These are phyloP conservation scores for Ploettnerulaceae sp. DNA, from an alignment of 2,329 filamentous ascomycete genomes.

Conservation along the genomic window DNA sequence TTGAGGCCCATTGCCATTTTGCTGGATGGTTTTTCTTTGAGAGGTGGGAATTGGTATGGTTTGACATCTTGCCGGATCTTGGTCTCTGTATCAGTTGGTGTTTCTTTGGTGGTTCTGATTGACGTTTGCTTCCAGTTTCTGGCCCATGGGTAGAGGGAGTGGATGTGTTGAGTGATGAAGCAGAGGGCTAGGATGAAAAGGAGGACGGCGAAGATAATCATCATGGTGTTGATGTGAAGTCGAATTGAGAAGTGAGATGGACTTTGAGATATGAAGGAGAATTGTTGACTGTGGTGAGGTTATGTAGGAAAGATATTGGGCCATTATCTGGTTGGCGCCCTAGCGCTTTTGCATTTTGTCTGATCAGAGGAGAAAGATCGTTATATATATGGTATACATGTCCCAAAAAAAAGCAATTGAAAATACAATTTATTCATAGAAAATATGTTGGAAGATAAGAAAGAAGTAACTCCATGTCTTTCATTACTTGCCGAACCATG, in stretches of 20 bases:
- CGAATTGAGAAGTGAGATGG: not conserved
- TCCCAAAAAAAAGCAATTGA: not conserved
- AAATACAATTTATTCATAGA: not conserved
- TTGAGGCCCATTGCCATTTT: slow-evolving; percentile 45
- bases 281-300: slow-evolving; percentile 6
- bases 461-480: not conserved
- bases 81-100: slow-evolving; percentile 7
- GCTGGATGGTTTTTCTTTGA: slow-evolving; percentile 17
- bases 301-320: not conserved
- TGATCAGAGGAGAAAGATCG: not conserved
- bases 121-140: slow-evolving; percentile 1
- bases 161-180: slow-evolving; percentile 2
- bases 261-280: not conserved
- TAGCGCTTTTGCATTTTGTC: no score
- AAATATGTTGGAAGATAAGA: not conserved
- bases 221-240: not conserved
- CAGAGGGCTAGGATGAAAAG: slow-evolving; percentile 4
- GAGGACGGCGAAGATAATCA: slow-evolving; percentile 3
- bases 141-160: slow-evolving; percentile 2
- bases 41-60: slow-evolving; percentile 24
- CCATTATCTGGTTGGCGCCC: not conserved
- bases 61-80: slow-evolving; percentile 16
- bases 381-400: not conserved
- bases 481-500: not conserved
- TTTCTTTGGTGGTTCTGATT: not conserved